Conservation (phyloP, 2,329 filamentous ascomycete species). For the Gaeumannomyces sp. region DNA sequence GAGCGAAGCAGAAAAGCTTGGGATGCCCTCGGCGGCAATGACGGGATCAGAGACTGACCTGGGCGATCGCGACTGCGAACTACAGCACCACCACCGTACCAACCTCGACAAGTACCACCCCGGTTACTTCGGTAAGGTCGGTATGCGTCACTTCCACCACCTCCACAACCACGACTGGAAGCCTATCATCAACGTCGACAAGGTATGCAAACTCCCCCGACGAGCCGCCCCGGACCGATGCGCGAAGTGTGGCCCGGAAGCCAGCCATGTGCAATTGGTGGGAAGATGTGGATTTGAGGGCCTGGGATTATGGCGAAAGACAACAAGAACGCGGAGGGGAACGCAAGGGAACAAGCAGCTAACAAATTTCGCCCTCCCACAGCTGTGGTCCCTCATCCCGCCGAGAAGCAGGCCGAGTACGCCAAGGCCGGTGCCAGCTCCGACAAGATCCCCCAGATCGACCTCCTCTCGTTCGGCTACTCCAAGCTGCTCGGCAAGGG, state of each 20-base stretch:
- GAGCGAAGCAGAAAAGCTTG: neutral
- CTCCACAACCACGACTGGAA: constrained; percentile 96
- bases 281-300: neutral
- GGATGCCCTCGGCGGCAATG: neutral
- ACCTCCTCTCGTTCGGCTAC: constrained; percentile 96
- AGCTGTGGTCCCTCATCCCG: constrained; percentile 94
- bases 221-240: neutral
- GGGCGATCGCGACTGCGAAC: constrained; percentile 14
- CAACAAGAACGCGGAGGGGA: no score
- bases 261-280: neutral
- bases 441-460: constrained; percentile 94
- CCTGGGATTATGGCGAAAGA: no score
- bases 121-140: constrained; percentile 98
- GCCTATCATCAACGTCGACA: constrained; percentile 97
- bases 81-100: constrained; percentile 84
- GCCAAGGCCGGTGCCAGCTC: constrained; percentile 63
- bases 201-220: constrained; percentile 50
- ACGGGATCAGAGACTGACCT: neutral
- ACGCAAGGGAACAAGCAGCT: neutral
- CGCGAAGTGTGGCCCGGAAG: neutral
- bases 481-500: constrained; percentile 99
- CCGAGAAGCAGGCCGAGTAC: constrained; percentile 91
- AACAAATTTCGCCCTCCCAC: constrained; percentile 12
- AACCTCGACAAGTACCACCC: constrained; percentile 85
- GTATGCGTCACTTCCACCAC: constrained; percentile 97